These are phyloP conservation scores for Neofusicoccum kwambonambiense DNA, from an alignment of 2,329 filamentous ascomycete genomes.

Conservation along the genomic window DNA sequence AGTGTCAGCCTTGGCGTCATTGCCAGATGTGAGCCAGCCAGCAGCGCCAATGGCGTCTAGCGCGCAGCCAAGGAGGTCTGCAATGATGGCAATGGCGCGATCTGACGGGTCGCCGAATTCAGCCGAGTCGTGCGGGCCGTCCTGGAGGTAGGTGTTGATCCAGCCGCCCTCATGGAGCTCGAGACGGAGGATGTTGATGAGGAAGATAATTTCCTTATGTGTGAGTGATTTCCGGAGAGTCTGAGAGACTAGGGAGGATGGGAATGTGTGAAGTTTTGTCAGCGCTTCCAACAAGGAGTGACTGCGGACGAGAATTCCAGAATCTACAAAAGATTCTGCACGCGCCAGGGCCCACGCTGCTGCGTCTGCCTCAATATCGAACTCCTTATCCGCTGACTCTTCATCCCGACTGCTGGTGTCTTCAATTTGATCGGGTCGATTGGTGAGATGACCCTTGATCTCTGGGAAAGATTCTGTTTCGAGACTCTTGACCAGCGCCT, in stretches of 20 bases:
- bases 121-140: conserved; percentile 41
- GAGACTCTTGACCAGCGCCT: conserved; percentile 67
- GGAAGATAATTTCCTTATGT: conserved; percentile 66
- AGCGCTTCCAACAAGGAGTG: conserved; percentile 67
- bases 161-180: conserved; percentile 74
- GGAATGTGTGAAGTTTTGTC: conserved; percentile 64
- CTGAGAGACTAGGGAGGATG: conserved; percentile 58
- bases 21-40: conserved; percentile 65
- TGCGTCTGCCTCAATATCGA: conserved; percentile 40
- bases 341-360: conserved; percentile 60
- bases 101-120: conserved; percentile 58
- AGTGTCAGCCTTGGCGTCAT: conserved; percentile 59
- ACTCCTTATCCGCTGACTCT: conserved; percentile 33
- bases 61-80: conserved; percentile 69
- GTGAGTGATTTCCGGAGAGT: conserved; percentile 63
- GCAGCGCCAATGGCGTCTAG: conserved; percentile 73
- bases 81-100: conserved; percentile 68
- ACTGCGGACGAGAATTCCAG: conserved; percentile 62
- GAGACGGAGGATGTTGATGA: conserved; percentile 70
- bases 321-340: conserved; percentile 65
- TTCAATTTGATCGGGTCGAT: conserved; percentile 29
- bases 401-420: conserved; percentile 13
- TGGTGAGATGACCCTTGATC: conserved; percentile 41
- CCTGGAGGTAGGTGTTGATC: conserved; percentile 69
- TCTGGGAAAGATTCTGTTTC: conserved; percentile 44